Base-by-base conservation (phyloP, 805 yeast species). In the Suhomyces sp. region DNA sequence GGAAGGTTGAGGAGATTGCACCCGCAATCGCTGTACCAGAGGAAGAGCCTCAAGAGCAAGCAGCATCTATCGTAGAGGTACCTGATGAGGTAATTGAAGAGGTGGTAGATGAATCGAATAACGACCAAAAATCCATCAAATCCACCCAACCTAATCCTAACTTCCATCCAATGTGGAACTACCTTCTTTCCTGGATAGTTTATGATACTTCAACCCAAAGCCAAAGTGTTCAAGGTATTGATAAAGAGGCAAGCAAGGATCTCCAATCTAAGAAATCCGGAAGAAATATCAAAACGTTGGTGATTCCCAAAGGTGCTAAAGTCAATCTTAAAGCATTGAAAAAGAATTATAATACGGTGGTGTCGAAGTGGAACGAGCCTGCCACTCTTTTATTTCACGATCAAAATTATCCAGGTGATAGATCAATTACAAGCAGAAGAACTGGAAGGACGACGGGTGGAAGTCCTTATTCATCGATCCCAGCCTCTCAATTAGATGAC, bases 81-180 rank as follows among this genome's bases (percentile, higher is more conserved):
- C 26, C 35, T 39, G 24, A 17, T 24, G 36, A 27, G 15, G 31
- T 33, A 14, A 42, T 19, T 14, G 8, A n/a, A 7, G 9, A 10
- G 17, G 15, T 13, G 22, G 19, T 17, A 8, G n/a, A n/a, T n/a
- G n/a, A n/a, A n/a, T n/a, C n/a, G n/a, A n/a, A n/a, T n/a, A n/a
- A n/a, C n/a, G 28, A 28, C 12, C 22, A 19, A 20, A 28, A 33
- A 15, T 9, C 21, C n/a, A 13, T 25, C 28, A 12, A n/a, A n/a
- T n/a, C n/a, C n/a, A n/a, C n/a, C n/a, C n/a, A 13, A 6, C 28
- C 24, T 4, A 40, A 46, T 20, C 56, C 57, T 5, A 42, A 60
- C 11, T 65, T 63, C 35, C 56, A 56, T 35, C 70, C 70, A 3
- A 36, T 51, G 8, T 67, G 72, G 72, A 58, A 56, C 33, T 60